phyloP scores from a whole-genome alignment of 805 yeast genomes.

The Teunomyces lycoperdinae region DNA sequence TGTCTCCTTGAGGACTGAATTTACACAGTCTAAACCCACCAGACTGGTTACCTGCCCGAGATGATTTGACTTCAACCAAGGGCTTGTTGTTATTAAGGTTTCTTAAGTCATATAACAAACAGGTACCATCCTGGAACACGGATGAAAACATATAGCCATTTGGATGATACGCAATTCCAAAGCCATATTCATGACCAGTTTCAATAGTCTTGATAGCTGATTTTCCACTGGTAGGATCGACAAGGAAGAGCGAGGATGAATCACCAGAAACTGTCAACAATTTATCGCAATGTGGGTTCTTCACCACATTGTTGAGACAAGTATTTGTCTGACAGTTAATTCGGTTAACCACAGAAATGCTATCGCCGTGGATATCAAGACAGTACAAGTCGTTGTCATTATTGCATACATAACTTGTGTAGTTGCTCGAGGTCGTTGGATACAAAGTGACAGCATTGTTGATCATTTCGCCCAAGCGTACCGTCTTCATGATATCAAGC shows the following conservation, averaged over 20 bases:
- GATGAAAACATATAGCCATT: conserved; percentile 73
- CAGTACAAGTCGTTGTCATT: conserved; percentile 74
- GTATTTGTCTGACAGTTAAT: conserved; percentile 51
- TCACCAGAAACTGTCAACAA: conserved; percentile 69
- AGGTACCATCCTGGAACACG: conserved; percentile 82
- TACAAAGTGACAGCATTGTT: conserved; percentile 72
- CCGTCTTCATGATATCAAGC: conserved; percentile 45
- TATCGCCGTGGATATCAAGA: conserved; percentile 52
- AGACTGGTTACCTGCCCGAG: conserved; percentile 50
- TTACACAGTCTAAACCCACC: conserved; percentile 69
- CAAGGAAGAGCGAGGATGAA: conserved; percentile 58
- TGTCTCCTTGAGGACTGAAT: conserved; percentile 48
- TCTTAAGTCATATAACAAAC: conserved; percentile 74
- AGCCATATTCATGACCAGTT: conserved; percentile 74
- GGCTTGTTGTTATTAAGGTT: conserved; percentile 46
- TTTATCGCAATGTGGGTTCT: conserved; percentile 46
- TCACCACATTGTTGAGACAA: conserved; percentile 71
- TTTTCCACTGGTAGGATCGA: conserved; percentile 39
- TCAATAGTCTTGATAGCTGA: conserved; percentile 40
- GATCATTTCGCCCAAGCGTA: conserved; percentile 73
- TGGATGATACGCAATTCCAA: conserved; percentile 76
- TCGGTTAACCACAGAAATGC: conserved; percentile 39
- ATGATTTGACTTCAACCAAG: conserved; percentile 53
- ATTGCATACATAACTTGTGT: conserved; percentile 70
- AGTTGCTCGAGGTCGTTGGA: conserved; percentile 37